These are phyloP conservation scores for Botrytis squamosa DNA, from an alignment of 2,329 filamentous ascomycete species.

Conservation along the genomic window DNA sequence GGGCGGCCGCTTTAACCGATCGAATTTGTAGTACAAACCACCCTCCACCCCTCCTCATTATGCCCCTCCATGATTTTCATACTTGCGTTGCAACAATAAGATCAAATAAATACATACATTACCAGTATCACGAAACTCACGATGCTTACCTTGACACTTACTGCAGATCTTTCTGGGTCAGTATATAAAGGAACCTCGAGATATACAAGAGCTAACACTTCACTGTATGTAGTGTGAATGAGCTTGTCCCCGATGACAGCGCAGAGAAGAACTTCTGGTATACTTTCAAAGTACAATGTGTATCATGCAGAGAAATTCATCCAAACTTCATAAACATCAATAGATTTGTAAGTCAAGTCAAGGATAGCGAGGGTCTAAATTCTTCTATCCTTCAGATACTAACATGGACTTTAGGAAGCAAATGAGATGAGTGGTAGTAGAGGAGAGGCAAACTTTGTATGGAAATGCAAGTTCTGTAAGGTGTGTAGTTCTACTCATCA, in stretches of 20 bases:
- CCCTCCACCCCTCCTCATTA: constrained; percentile 17
- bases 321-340: constrained; percentile 82
- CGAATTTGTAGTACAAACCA: background rate
- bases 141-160: constrained; percentile 66
- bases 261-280: constrained; percentile 87
- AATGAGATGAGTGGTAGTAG: constrained; percentile 91
- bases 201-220: background rate
- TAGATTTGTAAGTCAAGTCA: constrained; percentile 65
- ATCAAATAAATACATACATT: background rate
- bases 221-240: constrained; percentile 68
- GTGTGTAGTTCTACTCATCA: constrained; percentile 47
- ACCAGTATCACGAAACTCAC: constrained; percentile 15
- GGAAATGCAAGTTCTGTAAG: constrained; percentile 98
- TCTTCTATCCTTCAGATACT: background rate
- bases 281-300: constrained; percentile 97
- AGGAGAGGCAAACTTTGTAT: constrained; percentile 98
- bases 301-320: constrained; percentile 91
- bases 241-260: constrained; percentile 81
- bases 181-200: constrained; percentile 29
- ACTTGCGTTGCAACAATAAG: background rate
- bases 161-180: constrained; percentile 69
- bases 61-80: constrained; percentile 14
- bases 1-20: constrained; percentile 24
- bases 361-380: background rate
- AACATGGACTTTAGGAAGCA: constrained; percentile 59